Base-by-base conservation (phyloP, 2,329 filamentous ascomycete species). In the Coniochaeta sp. region DNA sequence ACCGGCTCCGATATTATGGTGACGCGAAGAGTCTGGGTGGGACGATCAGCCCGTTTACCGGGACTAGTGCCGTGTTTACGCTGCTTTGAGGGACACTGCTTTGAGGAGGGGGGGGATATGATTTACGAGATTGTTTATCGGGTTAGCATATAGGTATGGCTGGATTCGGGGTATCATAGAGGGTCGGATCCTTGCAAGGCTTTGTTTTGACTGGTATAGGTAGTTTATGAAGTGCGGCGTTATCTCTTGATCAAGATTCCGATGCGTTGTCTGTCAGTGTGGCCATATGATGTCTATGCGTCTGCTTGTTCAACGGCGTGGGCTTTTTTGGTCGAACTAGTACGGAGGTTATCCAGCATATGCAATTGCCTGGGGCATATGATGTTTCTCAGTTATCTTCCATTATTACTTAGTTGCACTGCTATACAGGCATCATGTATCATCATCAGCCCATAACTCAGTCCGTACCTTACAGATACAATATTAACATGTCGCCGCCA, bases 1-100 rank as follows among this genome's bases (percentile, higher is more conserved):
- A 96, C 74, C 79, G 92, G 26, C 74, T 96, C 54, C 84, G 80
- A 75, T 98, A 97, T 70, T 93, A 87, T 73, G 93, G 93, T 0
- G 92, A 97, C 74, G 79, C 85, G 2, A 97, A 93, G 81, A 78
- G 78, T 6, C 66, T 86, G 12, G 69, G 82, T 30, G 83, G 79
- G 1, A 86, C 68, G 1, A 85, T 95, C 42, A 83, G 76, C 42
- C 72, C 82, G 3, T 95, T 96, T 75, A 84, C 89, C 65, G 90
- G 89, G 0, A 78, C 79, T 9, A 89, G 87, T 68, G 77, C 78
- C 55, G 73, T 72, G 58, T 89, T 88, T 72, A 74, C 67, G 19
- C 59, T 78, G 32, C 55, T 63, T 3, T 72, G 38, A 40, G n/a
- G n/a, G n/a, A n/a, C n/a, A n/a, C n/a, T n/a, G n/a, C n/a, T n/a